Base-by-base conservation (phyloP, 116 monocot genomes). In the Cymodocea nodosa region DNA sequence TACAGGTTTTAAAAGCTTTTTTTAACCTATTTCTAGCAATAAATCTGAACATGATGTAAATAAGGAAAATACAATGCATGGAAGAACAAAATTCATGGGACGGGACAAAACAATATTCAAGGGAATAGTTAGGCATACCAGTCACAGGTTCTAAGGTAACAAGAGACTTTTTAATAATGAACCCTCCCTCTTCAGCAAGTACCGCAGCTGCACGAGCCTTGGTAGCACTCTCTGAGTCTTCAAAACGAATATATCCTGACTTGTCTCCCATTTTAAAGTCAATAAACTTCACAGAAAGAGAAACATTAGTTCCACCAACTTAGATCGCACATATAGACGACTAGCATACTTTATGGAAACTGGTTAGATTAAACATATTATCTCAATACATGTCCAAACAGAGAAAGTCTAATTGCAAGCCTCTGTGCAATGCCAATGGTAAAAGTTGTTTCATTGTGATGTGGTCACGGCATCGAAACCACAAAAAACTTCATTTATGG, bases 241-340 rank as follows among this genome's bases (percentile, higher is more conserved):
- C 89, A 72, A 86, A 98, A 12, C 98, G 82, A 39, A 98, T 82
- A 69, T 82, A 89, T 54, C 98, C 98, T 22, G 85, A 77, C 35
- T 89, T 82, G 35, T 89, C 79, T 53, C 92, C 92, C 77, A 81
- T 92, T 22, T 68, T 78, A 65, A 59, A 98, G 63, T 92, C 98
- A 64, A 98, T 65, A 59, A 66, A 98, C 98, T 98, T 36, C 44
- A 72, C 35, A 62, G 4, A 36, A 60, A 35, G 60, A 17, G 1
- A 1, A 17, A 18, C 19, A 6, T 18, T 16, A 44, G 19, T 62
- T 6, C 17, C 1, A 18, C 18, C 17, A 7, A 58, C 25, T 58
- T 15, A 15, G 23, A 22, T 15, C 58, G 23, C 25, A 14, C 23
- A 13, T 14, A 23, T 14, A 20, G 58, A 58, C 14, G 56, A 22